Percentiles rank a stretch among this genome's conserved stretches.
Conservation (phyloP, 371 early-diverging fungal genomes). For the Catenaria anguillulae region DNA sequence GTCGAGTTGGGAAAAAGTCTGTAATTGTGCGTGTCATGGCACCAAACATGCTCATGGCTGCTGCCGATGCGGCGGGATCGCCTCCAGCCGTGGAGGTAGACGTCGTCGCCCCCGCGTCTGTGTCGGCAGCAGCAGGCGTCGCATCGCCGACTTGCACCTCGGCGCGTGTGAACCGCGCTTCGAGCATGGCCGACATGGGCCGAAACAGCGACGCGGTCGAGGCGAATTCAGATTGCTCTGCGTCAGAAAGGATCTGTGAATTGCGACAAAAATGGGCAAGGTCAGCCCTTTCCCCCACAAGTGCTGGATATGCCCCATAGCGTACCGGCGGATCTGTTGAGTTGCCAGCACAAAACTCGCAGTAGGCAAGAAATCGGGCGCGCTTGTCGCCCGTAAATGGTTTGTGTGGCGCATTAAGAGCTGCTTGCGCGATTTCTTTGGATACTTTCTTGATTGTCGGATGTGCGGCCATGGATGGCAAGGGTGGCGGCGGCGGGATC, state of each 20-base stretch:
- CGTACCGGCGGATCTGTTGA: no score
- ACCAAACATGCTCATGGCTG: no score
- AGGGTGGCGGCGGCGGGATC: no score
- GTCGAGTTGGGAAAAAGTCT: slow-evolving; percentile 47
- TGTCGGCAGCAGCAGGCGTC: neutral
- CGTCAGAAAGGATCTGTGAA: no score
- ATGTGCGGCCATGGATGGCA: no score
- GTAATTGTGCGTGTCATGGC: slow-evolving; percentile 36
- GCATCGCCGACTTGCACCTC: no score
- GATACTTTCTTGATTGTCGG: no score
- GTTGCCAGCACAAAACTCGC: neutral
- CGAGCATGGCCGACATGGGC: neutral
- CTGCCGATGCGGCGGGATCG: neutral
- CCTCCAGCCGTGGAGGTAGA: no score
- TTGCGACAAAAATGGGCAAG: no score
- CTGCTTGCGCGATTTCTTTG: neutral
- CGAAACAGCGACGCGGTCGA: neutral
- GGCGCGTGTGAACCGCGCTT: neutral
- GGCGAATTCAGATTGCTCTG: neutral
- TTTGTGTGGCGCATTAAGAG: neutral
- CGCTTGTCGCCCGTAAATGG: neutral
- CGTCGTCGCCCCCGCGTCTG: neutral
- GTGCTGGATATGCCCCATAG: no score
- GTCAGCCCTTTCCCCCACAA: no score
- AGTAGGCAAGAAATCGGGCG: neutral